phyloP scores from a whole-genome alignment of 2,329 filamentous ascomycete genomes.

The Apiospora rasikravindrae region DNA sequence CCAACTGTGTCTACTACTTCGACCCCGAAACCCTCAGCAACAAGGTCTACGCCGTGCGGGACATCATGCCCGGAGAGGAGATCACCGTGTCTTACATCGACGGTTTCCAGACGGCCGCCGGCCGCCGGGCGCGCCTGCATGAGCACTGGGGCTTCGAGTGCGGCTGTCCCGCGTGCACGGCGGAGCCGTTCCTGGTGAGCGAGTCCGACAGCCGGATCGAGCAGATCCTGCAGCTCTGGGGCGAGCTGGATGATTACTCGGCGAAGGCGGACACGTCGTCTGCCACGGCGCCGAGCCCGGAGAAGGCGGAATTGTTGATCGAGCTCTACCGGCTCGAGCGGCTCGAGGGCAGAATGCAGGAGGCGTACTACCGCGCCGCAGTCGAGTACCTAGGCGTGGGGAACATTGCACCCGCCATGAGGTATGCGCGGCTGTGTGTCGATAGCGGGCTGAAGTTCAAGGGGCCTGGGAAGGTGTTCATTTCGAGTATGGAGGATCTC shows the following conservation, averaged over 20 bases:
- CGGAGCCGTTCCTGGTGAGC: constrained; percentile 31
- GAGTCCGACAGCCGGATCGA: constrained; percentile 42
- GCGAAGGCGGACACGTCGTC: constrained; percentile 34
- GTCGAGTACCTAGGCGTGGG: constrained; percentile 46
- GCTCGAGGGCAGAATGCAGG: constrained; percentile 38
- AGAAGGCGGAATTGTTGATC: constrained; percentile 45
- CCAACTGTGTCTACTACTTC: constrained; percentile 46
- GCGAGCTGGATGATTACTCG: constrained; percentile 43
- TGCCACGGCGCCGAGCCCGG: constrained; percentile 24
- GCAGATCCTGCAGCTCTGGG: constrained; percentile 38
- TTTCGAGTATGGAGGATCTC: constrained; percentile 41
- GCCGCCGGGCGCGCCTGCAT: constrained; percentile 37
- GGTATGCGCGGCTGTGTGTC: constrained; percentile 38
- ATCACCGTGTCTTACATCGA: constrained; percentile 48
- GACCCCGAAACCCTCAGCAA: constrained; percentile 43
- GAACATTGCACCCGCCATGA: constrained; percentile 36
- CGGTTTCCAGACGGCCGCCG: constrained; percentile 39
- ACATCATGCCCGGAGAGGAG: constrained; percentile 46
- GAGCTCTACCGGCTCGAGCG: constrained; percentile 43
- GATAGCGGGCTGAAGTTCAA: constrained; percentile 36
- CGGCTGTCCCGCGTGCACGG: constrained; percentile 43
- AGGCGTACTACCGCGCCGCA: constrained; percentile 45
- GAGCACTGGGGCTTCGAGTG: constrained; percentile 46
- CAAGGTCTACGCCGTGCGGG: constrained; percentile 42
- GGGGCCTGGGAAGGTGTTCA: constrained; percentile 38